Conservation (phyloP, 345 rosid species). For the Aurinia saxatilis region DNA sequence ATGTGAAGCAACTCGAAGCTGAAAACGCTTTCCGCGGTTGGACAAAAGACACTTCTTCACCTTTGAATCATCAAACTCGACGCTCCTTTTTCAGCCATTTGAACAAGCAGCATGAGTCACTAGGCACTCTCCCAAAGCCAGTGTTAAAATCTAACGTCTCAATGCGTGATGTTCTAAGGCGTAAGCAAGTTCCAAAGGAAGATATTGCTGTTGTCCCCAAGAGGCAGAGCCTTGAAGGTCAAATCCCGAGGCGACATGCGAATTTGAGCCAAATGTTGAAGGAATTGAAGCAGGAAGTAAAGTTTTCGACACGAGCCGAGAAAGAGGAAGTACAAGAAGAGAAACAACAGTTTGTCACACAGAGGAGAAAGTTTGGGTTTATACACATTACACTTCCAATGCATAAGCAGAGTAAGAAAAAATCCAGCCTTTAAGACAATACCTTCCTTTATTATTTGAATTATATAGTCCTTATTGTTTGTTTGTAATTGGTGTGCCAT, state of each 20-base stretch:
- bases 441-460: background rate
- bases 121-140: conserved; percentile 38
- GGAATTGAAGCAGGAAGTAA: conserved; percentile 60
- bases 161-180: conserved; percentile 85
- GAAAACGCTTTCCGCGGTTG: conserved; percentile 66
- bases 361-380: conserved; percentile 79
- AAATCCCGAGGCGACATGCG: conserved; percentile 47
- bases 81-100: conserved; percentile 36
- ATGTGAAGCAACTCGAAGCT: conserved; percentile 63
- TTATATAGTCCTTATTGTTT: background rate
- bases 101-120: conserved; percentile 26
- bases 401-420: conserved; percentile 71
- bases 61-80: conserved; percentile 31
- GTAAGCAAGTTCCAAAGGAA: conserved; percentile 55
- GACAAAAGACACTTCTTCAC: conserved; percentile 38
- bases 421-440: conserved; percentile 22
- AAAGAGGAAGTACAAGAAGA: conserved; percentile 36
- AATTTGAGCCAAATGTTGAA: conserved; percentile 87
- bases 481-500: conserved; percentile 7
- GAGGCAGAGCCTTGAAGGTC: conserved; percentile 30
- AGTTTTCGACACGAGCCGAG: conserved; percentile 39
- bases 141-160: conserved; percentile 64
- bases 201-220: conserved; percentile 30
- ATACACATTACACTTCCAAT: conserved; percentile 77
- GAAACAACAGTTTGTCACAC: conserved; percentile 47